Conservation (phyloP, 2,329 filamentous ascomycete species). For the Phyllosticta ampelicida region DNA sequence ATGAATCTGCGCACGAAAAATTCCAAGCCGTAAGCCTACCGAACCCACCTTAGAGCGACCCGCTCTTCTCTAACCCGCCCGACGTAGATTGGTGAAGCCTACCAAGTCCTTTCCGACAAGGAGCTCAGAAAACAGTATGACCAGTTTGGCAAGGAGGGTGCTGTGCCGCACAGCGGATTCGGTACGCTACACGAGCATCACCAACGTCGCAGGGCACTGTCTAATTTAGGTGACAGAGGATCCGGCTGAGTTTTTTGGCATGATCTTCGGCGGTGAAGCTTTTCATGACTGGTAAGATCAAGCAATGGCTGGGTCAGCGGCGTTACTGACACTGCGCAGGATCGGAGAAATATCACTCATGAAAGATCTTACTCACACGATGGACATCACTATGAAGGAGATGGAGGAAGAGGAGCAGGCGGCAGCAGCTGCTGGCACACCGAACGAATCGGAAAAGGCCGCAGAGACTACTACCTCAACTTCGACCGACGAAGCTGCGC, state of each 20-base stretch:
- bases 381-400: conserved; percentile 90
- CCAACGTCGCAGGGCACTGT: neutral
- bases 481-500: conserved; percentile 11
- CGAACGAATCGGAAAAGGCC: conserved; percentile 34
- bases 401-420: conserved; percentile 57
- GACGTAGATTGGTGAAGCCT: conserved; percentile 54
- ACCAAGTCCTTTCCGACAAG: conserved; percentile 75
- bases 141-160: conserved; percentile 91
- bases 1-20: conserved; percentile 84
- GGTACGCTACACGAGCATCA: conserved; percentile 35
- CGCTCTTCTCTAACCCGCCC: conserved; percentile 12
- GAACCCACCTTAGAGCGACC: neutral
- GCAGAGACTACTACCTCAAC: conserved; percentile 17
- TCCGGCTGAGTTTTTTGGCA: conserved; percentile 93
- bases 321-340: conserved; percentile 19
- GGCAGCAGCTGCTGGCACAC: conserved; percentile 43
- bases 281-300: conserved; percentile 64
- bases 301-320: neutral
- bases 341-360: conserved; percentile 98
- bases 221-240: conserved; percentile 48
- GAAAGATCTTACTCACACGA: conserved; percentile 95
- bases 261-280: conserved; percentile 94
- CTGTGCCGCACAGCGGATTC: conserved; percentile 83
- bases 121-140: conserved; percentile 88
- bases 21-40: conserved; percentile 65